These are phyloP conservation scores for Botrytis fragariae DNA, from an alignment of 2,329 filamentous ascomycete genomes.

Conservation along the genomic window DNA sequence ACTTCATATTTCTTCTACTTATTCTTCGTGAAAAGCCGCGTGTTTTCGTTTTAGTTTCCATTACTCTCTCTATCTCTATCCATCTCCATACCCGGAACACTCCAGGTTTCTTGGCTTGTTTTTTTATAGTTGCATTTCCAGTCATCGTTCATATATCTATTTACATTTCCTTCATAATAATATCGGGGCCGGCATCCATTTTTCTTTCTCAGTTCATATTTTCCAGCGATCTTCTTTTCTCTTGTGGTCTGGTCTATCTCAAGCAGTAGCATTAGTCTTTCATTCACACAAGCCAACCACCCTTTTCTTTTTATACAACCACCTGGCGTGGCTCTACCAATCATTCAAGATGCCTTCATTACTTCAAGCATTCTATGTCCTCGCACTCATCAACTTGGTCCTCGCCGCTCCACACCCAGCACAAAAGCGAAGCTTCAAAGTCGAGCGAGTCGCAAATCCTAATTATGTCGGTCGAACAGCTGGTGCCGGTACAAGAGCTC, in stretches of 20 bases:
- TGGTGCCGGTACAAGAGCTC: constrained; percentile 44
- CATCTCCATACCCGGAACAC: neutral
- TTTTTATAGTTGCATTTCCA: constrained; percentile 28
- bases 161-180: constrained; percentile 27
- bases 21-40: constrained; percentile 27
- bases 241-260: constrained; percentile 25
- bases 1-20: constrained; percentile 21
- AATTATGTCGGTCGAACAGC: constrained; percentile 43
- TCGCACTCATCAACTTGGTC: constrained; percentile 48
- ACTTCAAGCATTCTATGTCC: constrained; percentile 41
- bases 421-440: constrained; percentile 39
- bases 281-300: constrained; percentile 23
- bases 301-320: constrained; percentile 17
- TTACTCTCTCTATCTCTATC: constrained; percentile 15
- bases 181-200: constrained; percentile 32
- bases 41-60: constrained; percentile 26
- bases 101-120: constrained; percentile 21
- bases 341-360: constrained; percentile 36
- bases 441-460: constrained; percentile 39
- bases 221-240: constrained; percentile 11
- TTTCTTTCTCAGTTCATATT: constrained; percentile 11
- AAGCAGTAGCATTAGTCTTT: constrained; percentile 24
- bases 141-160: constrained; percentile 27
- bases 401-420: constrained; percentile 49
- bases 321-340: constrained; percentile 21